Evolutionary conservation across 495 filamentous ascomycete species (phyloP).

Genomic region (Haplographium delicatum): DNA sequence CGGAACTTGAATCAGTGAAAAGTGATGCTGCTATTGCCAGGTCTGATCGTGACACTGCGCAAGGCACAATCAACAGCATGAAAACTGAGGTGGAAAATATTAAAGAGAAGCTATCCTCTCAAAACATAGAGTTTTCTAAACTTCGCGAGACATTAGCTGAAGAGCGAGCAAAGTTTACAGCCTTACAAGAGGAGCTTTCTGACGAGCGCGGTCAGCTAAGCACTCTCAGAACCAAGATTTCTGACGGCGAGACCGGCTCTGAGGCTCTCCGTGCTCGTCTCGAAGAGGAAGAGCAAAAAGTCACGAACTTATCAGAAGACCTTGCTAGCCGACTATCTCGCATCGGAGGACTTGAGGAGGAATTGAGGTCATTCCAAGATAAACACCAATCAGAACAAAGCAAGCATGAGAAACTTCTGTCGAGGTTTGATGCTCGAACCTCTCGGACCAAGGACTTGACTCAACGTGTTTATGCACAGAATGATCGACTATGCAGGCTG

Average conservation of each 20-base stretch:
- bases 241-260: conserved; percentile 73
- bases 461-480: conserved; percentile 69
- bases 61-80: conserved; percentile 29
- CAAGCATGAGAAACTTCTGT: conserved; percentile 42
- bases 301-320: conserved; percentile 55
- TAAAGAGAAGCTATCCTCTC: conserved; percentile 44
- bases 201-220: conserved; percentile 61
- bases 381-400: conserved; percentile 47
- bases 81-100: conserved; percentile 35
- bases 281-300: conserved; percentile 61
- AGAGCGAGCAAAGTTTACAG: conserved; percentile 51
- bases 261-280: conserved; percentile 68
- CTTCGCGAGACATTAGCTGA: conserved; percentile 48
- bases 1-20: conserved; percentile 37
- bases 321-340: conserved; percentile 61
- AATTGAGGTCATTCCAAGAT: conserved; percentile 54
- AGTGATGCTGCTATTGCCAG: conserved; percentile 38
- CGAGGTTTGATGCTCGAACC: conserved; percentile 58
- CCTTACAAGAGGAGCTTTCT: conserved; percentile 58
- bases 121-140: conserved; percentile 35
- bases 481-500: conserved; percentile 68
- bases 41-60: conserved; percentile 39
- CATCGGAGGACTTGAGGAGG: conserved; percentile 61
- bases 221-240: conserved; percentile 60
- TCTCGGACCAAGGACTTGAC: conserved; percentile 73